Evolutionary conservation across 495 filamentous ascomycete genomes (phyloP).

Genomic region (Hypoxylon rickii): DNA sequence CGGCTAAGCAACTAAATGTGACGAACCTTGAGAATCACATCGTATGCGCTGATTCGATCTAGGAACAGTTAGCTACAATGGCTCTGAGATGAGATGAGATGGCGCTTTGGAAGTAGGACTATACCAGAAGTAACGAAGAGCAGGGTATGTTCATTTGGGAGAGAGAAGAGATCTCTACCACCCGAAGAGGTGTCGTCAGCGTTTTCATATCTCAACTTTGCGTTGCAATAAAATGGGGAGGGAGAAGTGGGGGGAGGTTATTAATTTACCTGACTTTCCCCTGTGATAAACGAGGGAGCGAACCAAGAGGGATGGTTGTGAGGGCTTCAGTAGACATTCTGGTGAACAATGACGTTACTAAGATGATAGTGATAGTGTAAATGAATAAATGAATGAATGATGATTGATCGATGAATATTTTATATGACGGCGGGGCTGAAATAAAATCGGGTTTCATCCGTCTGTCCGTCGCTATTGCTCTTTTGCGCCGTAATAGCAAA

Average conservation of each 20-base stretch:
- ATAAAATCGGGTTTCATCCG: no score
- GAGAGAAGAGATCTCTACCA: not conserved
- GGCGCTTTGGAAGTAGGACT: not conserved
- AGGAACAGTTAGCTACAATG: not conserved
- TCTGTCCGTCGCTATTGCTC: no score
- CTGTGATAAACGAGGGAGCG: not conserved
- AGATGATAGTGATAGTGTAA: no score
- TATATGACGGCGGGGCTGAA: no score
- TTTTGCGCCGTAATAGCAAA: no score
- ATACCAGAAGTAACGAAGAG: not conserved
- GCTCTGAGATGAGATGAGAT: not conserved
- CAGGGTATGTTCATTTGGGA: not conserved
- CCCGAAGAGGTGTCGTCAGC: not conserved
- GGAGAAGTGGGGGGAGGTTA: no score
- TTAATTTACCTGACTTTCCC: not conserved
- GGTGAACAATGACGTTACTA: no score
- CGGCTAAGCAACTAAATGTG: not conserved
- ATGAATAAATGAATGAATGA: no score
- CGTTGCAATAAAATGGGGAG: no score
- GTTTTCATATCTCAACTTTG: no score
- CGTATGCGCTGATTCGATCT: not conserved
- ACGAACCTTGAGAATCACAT: not conserved
- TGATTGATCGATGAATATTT: no score
- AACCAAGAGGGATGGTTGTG: not conserved
- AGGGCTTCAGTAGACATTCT: not conserved